phyloP scores from a whole-genome alignment of 495 filamentous ascomycete genomes.

The Daldinia decipiens region DNA sequence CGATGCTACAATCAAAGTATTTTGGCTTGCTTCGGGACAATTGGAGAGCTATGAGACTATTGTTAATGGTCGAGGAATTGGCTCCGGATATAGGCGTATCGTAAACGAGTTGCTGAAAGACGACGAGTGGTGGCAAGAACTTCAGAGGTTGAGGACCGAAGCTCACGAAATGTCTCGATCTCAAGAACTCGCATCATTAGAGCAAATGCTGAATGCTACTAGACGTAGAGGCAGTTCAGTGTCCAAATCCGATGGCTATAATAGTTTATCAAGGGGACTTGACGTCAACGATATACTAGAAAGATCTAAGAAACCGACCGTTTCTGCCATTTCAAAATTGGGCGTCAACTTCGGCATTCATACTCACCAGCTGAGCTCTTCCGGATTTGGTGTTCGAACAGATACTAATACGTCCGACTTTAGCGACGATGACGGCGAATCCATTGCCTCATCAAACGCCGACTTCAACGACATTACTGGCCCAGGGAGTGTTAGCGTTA shows the following conservation, averaged over 20 bases:
- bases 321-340: conserved; percentile 70
- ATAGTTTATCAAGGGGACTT: conserved; percentile 47
- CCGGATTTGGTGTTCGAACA: conserved; percentile 68
- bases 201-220: conserved; percentile 49
- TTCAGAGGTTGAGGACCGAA: conserved; percentile 67
- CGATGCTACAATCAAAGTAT: conserved; percentile 79
- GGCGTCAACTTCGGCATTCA: conserved; percentile 77
- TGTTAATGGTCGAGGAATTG: conserved; percentile 68
- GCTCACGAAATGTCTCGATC: conserved; percentile 63
- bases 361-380: conserved; percentile 74
- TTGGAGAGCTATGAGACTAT: conserved; percentile 80
- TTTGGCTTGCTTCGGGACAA: conserved; percentile 81
- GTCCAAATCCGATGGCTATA: conserved; percentile 39
- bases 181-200: conserved; percentile 49
- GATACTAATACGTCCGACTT: conserved; percentile 48
- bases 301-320: conserved; percentile 66
- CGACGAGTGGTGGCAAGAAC: conserved; percentile 85
- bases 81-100: conserved; percentile 58
- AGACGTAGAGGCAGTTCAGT: conserved; percentile 47
- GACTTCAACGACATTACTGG: conserved; percentile 49
- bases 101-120: conserved; percentile 70
- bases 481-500: conserved; percentile 41
- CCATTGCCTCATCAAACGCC: conserved; percentile 32
- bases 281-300: conserved; percentile 52
- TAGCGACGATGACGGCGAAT: conserved; percentile 60